These are phyloP conservation scores for Pyracantha coccinea DNA, from an alignment of 331 rosid species.

Conservation along the genomic window DNA sequence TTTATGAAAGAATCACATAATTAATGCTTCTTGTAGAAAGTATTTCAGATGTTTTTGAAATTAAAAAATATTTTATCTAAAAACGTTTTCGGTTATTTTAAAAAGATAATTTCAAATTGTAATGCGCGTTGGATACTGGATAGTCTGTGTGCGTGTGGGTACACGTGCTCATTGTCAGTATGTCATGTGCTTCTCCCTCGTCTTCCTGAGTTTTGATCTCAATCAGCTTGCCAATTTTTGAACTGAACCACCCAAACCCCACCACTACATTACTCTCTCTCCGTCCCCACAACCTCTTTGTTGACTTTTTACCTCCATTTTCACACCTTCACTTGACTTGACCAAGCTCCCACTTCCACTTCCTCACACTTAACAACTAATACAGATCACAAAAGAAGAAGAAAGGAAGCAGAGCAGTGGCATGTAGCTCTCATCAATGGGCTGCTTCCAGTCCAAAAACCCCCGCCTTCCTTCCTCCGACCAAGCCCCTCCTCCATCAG, in stretches of 20 bases:
- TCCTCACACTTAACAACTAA: background rate
- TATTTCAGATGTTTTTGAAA: accelerated
- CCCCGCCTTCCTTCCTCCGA: slow-evolving; percentile 25
- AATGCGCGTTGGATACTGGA: background rate
- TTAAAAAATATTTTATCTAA: too few relatives aligned
- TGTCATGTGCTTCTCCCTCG: background rate
- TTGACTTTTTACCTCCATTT: background rate
- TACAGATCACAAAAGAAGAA: background rate
- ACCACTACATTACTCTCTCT: background rate
- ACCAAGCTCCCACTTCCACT: background rate
- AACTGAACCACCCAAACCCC: background rate
- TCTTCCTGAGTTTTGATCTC: background rate
- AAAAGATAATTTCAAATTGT: too few relatives aligned
- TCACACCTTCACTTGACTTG: background rate
- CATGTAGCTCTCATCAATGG: slow-evolving; percentile 20
- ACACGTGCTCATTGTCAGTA: background rate
- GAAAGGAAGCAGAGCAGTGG: background rate
- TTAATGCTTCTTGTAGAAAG: accelerated
- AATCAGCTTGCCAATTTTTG: background rate
- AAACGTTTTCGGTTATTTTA: too few relatives aligned
- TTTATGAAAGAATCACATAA: too few relatives aligned
- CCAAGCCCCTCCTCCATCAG: slow-evolving; percentile 19
- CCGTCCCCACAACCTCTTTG: background rate
- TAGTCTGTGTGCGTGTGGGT: background rate
- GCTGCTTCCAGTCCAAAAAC: slow-evolving; percentile 42